These are phyloP conservation scores for Boletus eberwhitei DNA, from an alignment of 768 basidiomycete genomes.

Conservation along the genomic window DNA sequence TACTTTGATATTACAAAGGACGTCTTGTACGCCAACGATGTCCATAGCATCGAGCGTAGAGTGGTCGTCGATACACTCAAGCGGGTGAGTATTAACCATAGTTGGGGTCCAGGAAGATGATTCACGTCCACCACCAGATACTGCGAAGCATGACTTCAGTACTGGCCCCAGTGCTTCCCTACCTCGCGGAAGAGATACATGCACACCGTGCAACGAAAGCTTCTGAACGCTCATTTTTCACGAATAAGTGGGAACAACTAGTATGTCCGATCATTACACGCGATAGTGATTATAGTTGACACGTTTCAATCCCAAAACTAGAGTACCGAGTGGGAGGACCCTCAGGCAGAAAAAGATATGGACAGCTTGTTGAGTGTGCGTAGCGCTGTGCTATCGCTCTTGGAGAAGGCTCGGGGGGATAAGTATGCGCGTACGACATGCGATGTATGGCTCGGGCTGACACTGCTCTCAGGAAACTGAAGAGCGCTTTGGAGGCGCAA, in stretches of 20 bases:
- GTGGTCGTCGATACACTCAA: constrained; percentile 69
- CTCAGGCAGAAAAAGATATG: constrained; percentile 60
- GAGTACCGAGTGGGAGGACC: constrained; percentile 63
- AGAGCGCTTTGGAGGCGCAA: constrained; percentile 73
- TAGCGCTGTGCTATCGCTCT: constrained; percentile 53
- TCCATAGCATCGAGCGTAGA: constrained; percentile 51
- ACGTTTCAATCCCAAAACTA: constrained; percentile 23
- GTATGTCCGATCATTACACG: constrained; percentile 40
- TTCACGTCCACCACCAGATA: constrained; percentile 40
- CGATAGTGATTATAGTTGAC: not conserved
- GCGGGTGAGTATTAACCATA: constrained; percentile 43
- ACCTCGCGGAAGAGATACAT: constrained; percentile 87
- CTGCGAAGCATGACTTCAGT: constrained; percentile 64
- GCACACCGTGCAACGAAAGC: constrained; percentile 19
- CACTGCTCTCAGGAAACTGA: constrained; percentile 52
- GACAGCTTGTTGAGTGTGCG: constrained; percentile 57
- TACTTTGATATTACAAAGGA: constrained; percentile 95
- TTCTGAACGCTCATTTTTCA: constrained; percentile 59
- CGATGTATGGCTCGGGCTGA: not conserved
- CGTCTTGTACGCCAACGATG: constrained; percentile 70
- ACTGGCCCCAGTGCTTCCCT: constrained; percentile 84
- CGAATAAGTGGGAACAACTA: constrained; percentile 61
- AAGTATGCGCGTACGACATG: constrained; percentile 48
- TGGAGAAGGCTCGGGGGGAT: constrained; percentile 73
- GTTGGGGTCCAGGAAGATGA: not conserved